Conservation (phyloP, 768 basidiomycete species). For the Tylopilus intermedius region DNA sequence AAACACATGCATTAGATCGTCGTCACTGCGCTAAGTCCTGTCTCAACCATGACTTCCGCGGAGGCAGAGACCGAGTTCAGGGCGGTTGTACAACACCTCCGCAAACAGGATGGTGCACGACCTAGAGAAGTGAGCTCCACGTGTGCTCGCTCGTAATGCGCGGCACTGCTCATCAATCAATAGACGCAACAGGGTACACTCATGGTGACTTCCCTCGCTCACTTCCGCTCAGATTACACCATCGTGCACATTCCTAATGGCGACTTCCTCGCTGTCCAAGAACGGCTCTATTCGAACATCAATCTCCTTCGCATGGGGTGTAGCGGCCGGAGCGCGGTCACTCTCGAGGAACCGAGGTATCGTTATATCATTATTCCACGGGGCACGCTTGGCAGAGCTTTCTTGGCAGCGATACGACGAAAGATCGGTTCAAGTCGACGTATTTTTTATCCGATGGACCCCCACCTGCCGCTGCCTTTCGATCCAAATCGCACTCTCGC, state of each 20-base stretch:
- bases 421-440: constrained; percentile 70
- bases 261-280: constrained; percentile 55
- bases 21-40: constrained; percentile 51
- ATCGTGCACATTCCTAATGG: constrained; percentile 73
- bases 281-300: constrained; percentile 76
- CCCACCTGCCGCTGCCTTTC: constrained; percentile 19
- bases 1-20: constrained; percentile 42
- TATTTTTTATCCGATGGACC: constrained; percentile 53
- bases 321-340: constrained; percentile 71
- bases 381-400: constrained; percentile 7
- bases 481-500: constrained; percentile 28
- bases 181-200: constrained; percentile 64
- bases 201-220: constrained; percentile 79
- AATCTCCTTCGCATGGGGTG: constrained; percentile 82
- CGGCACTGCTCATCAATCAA: constrained; percentile 5
- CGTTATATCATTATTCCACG: constrained; percentile 3
- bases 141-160: neutral
- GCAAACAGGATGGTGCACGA: constrained; percentile 62
- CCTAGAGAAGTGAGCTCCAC: constrained; percentile 51
- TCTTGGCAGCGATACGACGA: constrained; percentile 61
- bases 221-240: constrained; percentile 84
- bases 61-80: constrained; percentile 57
- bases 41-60: constrained; percentile 34
- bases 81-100: constrained; percentile 53
- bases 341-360: constrained; percentile 70